Conservation (phyloP, 805 yeast species). For the Lachancea mirantina region DNA sequence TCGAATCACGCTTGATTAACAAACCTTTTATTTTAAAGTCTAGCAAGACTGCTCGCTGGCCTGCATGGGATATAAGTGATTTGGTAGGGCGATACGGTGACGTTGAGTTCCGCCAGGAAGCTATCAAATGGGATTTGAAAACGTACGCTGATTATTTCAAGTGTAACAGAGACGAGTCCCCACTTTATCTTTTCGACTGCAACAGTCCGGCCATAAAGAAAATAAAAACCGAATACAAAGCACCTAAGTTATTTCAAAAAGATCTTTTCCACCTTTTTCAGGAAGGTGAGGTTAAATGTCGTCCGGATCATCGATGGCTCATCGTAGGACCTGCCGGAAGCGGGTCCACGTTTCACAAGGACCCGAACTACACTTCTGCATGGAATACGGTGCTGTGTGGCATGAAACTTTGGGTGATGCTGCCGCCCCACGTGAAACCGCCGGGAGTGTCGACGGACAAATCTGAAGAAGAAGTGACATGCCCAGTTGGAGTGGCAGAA, state of each 20-base stretch:
- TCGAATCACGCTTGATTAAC: constrained; percentile 40
- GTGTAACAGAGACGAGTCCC: constrained; percentile 69
- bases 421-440: constrained; percentile 68
- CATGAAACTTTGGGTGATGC: constrained; percentile 78
- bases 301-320: constrained; percentile 93
- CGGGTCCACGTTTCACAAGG: constrained; percentile 90
- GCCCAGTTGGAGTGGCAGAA: constrained; percentile 89
- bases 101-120: constrained; percentile 72
- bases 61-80: constrained; percentile 49
- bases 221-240: constrained; percentile 44
- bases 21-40: constrained; percentile 56
- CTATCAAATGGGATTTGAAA: constrained; percentile 68
- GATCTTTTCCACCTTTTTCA: constrained; percentile 58
- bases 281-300: constrained; percentile 34
- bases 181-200: constrained; percentile 81
- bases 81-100: constrained; percentile 49
- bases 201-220: constrained; percentile 57
- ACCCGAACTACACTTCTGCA: constrained; percentile 84
- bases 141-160: constrained; percentile 55
- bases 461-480: constrained; percentile 80
- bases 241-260: constrained; percentile 47
- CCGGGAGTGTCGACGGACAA: constrained; percentile 79
- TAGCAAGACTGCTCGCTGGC: constrained; percentile 44
- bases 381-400: constrained; percentile 82
- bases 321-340: constrained; percentile 76